Base-by-base conservation (phyloP, 2,329 filamentous ascomycete species). In the Fusarium papillatum region DNA sequence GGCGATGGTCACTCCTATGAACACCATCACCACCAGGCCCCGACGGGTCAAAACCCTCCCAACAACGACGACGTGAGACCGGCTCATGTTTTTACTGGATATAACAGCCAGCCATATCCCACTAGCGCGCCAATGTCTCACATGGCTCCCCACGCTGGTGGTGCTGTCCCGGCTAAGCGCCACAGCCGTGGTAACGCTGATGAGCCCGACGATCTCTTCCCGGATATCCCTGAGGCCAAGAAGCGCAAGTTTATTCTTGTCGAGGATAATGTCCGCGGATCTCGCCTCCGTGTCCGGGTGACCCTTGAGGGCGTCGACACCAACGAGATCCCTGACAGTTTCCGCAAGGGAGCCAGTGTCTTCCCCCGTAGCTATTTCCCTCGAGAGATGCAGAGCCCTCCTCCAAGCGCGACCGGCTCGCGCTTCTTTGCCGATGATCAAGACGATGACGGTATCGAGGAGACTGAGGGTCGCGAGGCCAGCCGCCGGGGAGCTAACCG, bases 161-260 rank as follows among this genome's bases (percentile, higher is more conserved):
- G 81, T 68, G 84, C 79, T 74, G 85, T 84, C 72, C 82, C 81
- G 68, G 83, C 80, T 59, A 83, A 82, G 67, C 83, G 79, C 77
- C 81, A 83, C 68, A 81, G 80, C 72, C 81, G 80, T 61, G 85
- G 90, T 76, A 87, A 90, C 70, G 87, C 89, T 73, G 88, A 93
- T 79, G 90, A 91, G 72, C 86, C 93, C 64, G 90, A 92, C 19
- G 92, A 92, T 61, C 90, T 98, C 55, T 98, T 98, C 83, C 95
- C 95, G 61, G 94, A 97, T 76, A 90, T 98, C 64, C 95, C 96
- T 2, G 95, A 97, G 80, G 93, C 93, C 64, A 98, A 98, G 86
- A 95, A 95, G 81, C 94, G 96, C 82, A 98, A 98, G 85, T 98
- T 98, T 84, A 98, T 98, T 78, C 91, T 98, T 13, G 95, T 98